phyloP scores from a whole-genome alignment of 306 rosid genomes.

The Purshia tridentata region DNA sequence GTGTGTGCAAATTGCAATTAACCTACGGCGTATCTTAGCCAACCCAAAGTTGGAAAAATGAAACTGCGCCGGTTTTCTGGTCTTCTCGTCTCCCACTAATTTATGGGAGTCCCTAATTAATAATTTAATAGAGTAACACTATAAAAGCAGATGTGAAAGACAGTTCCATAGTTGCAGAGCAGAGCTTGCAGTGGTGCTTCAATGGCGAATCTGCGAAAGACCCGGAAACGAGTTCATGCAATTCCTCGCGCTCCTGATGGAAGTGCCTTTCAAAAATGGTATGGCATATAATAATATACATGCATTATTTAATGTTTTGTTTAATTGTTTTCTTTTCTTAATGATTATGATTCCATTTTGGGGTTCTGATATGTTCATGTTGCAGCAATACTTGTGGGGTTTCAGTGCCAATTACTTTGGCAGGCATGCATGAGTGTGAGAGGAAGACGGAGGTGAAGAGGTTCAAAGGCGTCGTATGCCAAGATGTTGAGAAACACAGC shows the following conservation, averaged over 20 bases:
- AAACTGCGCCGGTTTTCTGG: not conserved
- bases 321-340: not conserved
- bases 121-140: not conserved
- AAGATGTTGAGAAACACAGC: conserved; percentile 6
- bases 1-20: not conserved
- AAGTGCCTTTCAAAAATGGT: conserved; percentile 62
- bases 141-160: not conserved
- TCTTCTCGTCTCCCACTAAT: conserved; percentile 8
- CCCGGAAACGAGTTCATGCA: conserved; percentile 44
- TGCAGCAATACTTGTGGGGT: conserved; percentile 44
- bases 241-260: conserved; percentile 55
- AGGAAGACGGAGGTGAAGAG: conserved; percentile 36
- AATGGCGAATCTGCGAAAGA: conserved; percentile 41
- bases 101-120: not conserved
- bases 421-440: conserved; percentile 57
- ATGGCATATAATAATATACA: not conserved
- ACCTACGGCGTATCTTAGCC: conserved; percentile 8
- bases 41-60: not conserved
- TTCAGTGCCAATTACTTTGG: conserved; percentile 48
- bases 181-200: not conserved
- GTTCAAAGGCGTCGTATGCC: conserved; percentile 31
- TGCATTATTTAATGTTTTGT: not conserved
- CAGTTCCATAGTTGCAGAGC: conserved; percentile 5
- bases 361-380: not conserved
- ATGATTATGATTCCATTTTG: not conserved